Evolutionary conservation across 352 stramenopile genomes (phyloP).

Genomic region (Phytophthora idaei): DNA sequence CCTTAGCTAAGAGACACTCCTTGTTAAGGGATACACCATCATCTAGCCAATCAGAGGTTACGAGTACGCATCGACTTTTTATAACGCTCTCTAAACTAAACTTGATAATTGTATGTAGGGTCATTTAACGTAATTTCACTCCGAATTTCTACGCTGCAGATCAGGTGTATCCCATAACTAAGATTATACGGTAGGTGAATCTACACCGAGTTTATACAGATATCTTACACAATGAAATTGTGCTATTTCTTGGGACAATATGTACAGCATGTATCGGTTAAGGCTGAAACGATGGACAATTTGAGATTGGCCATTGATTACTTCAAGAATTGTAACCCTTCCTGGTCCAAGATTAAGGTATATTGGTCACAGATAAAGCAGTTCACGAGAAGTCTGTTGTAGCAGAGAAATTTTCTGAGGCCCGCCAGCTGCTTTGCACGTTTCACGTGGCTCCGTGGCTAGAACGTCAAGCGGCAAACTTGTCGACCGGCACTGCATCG

Average conservation of each 20-base stretch:
- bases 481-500: not conserved
- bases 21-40: no score
- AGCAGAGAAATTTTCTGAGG: not conserved
- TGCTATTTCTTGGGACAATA: not conserved
- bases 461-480: not conserved
- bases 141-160: no score
- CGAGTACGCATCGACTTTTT: no score
- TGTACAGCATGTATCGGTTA: constrained; percentile 2
- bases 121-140: no score
- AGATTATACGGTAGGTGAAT: no score
- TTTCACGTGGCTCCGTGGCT: not conserved
- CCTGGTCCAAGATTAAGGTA: not conserved
- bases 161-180: no score
- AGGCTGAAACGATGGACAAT: constrained; percentile 4
- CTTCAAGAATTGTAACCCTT: constrained; percentile 4
- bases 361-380: constrained; percentile 12
- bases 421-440: not conserved
- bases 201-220: no score
- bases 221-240: no score
- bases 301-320: not conserved
- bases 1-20: no score
- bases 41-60: no score
- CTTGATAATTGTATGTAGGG: no score
- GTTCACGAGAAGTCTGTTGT: constrained; percentile 7
- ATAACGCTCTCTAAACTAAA: no score